Evolutionary conservation across 345 rosid species (phyloP), one percentile per base, ranked within the genome.

Genomic region (Euphorbia peplus): DNA sequence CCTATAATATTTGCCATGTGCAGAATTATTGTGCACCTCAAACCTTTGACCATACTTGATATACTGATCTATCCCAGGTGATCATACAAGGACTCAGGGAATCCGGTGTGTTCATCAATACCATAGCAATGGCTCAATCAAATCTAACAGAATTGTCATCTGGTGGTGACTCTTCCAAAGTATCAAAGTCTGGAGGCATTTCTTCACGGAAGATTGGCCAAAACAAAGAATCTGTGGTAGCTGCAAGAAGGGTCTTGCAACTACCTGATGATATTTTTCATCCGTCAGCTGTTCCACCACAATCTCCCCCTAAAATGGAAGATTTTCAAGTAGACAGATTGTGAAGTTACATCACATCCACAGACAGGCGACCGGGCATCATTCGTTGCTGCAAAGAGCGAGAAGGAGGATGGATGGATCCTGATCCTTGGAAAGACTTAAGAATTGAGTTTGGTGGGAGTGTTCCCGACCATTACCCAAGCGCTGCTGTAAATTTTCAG

Each of bases 61-160:
- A 67, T 42, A n/a, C n/a, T n/a, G n/a, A n/a, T n/a, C 30, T 56
- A 65, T 68, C 22, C 10, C 87, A 95, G 99, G 89, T 76, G 53
- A 85, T 91, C 68, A 74, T 84, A 51, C 91, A 91, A 82, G 90
- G 78, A 68, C 84, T 91, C 35, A 75, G 82, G 73, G 96, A 93
- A 77, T 79, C 97, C 12, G 96, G 96, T 58, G 81, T 86, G 44
- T 89, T 84, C 65, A 77, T 70, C 72, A 78, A 86, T 13, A 85
- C 80, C 19, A 80, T 91, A 70, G 84, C 84, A 26, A 79, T 87
- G 35, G 82, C 88, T 13, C 74, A 68, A 67, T 67, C 37, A 55
- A 74, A 68, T 54, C 21, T 75, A 55, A 57, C 86, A 4, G 76
- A 62, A 64, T 80, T 70, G 52, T 63, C 64, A 53, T 72, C 83